Base-by-base conservation (phyloP, 164 flowering plant species). In the Kingdonia uniflora region DNA sequence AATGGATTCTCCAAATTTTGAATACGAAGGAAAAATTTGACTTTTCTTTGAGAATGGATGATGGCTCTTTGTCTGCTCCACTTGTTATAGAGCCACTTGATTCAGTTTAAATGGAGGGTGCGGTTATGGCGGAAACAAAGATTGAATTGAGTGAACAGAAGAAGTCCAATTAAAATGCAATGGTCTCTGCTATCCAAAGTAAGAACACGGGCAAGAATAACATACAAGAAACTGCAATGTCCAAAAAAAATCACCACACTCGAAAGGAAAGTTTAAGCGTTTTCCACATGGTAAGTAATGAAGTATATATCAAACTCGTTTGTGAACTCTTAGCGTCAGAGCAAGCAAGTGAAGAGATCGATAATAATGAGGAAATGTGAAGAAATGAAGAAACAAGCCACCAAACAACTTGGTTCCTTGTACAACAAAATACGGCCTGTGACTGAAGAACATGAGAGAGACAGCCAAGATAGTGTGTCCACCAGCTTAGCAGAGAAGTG, bases 401-500 rank as follows among this genome's bases (percentile, higher is more conserved):
- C 65, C 14, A 44, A 75, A 1, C 54, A 73, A 46, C 87, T 90
- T 3, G 70, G 74, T 42, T 68, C 80, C 40, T 60, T 87, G 61
- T 82, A 84, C 62, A 66, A 87, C 57, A 92, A 85, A 70, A 80
- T 91, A 47, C 67, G 95, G 56, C 95, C 95, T 10, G 86, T 81
- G 45, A 83, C 85, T 59, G 92, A 91, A 71, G 87, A 82, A 62
- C 85, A 81, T 55, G 96, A 85, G 59, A 80, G 79, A 68, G 96
- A 81, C 52, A 85, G 67, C 72, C 97, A 87, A 56, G 95, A 87
- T 43, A 78, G 74, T 54, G 94, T 91, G 5, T 70, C 95, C 0
- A 85, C 95, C 8, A 71, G 67, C 48, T 76, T 82, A 8, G 96
- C 90, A 16, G 91, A 85, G 76, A 84, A 80, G 68, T 92, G 96